Evolutionary conservation across 2,329 filamentous ascomycete species (phyloP).

Genomic region (Fusarium fracticaudum): DNA sequence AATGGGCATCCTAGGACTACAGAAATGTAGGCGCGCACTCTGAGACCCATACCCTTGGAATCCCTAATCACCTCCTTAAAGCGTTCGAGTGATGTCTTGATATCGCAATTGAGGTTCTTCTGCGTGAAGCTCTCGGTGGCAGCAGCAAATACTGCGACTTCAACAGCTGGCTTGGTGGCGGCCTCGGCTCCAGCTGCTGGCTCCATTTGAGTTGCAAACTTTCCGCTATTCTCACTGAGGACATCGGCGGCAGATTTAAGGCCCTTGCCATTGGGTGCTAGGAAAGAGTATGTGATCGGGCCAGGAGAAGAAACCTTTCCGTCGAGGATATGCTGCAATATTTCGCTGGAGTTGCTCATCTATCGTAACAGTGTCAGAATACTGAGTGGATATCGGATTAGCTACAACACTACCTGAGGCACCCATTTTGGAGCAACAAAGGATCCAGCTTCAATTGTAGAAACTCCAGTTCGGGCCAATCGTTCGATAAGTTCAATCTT

Average conservation of each 20-base stretch:
- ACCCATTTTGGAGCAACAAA: constrained; percentile 88
- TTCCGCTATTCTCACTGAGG: constrained; percentile 60
- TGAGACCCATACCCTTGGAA: constrained; percentile 71
- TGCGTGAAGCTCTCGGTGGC: constrained; percentile 84
- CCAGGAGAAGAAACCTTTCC: constrained; percentile 62
- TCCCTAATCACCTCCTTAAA: constrained; percentile 76
- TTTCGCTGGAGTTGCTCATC: constrained; percentile 83
- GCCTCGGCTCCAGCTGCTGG: constrained; percentile 50
- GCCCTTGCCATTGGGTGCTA: constrained; percentile 81
- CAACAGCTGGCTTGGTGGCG: constrained; percentile 61
- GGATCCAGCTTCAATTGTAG: constrained; percentile 81
- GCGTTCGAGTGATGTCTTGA: constrained; percentile 75
- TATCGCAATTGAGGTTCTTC: constrained; percentile 84
- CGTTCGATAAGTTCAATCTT: constrained; percentile 81
- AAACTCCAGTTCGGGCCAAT: constrained; percentile 73
- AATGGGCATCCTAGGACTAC: constrained; percentile 85
- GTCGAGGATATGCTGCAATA: constrained; percentile 74
- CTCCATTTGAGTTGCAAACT: constrained; percentile 62
- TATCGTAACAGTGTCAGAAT: constrained; percentile 46
- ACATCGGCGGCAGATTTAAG: constrained; percentile 69
- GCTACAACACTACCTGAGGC: constrained; percentile 69
- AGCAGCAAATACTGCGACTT: constrained; percentile 83
- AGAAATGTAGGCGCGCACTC: constrained; percentile 82
- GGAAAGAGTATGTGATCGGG: constrained; percentile 79
- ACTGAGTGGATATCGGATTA: background rate